These are phyloP conservation scores for Theileria parva DNA, from an alignment of 169 alveolate genomes.

Conservation along the genomic window DNA sequence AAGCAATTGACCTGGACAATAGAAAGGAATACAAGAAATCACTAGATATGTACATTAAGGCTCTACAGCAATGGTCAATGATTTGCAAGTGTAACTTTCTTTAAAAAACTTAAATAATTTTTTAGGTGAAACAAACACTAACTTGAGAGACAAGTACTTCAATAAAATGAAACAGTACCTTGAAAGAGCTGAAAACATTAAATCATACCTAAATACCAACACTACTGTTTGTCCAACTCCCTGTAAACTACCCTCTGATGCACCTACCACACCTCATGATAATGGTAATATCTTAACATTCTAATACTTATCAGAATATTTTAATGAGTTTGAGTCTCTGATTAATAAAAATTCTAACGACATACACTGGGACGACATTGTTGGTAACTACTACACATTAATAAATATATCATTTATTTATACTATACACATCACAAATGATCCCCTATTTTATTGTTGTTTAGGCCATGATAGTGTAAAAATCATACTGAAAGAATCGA, in stretches of 20 bases:
- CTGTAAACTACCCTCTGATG: background rate
- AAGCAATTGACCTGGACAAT: constrained; percentile 50
- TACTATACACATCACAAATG: constrained; percentile 22
- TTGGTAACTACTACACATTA: background rate
- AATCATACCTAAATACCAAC: constrained; percentile 49
- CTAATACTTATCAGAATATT: background rate
- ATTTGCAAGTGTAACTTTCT: constrained; percentile 45
- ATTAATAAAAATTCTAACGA: background rate
- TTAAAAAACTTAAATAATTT: constrained; percentile 7
- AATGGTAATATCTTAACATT: constrained; percentile 28
- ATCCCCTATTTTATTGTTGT: no score
- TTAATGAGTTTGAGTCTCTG: background rate
- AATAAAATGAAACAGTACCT: constrained; percentile 74
- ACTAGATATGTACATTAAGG: constrained; percentile 48
- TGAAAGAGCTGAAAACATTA: constrained; percentile 71
- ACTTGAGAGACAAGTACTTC: constrained; percentile 66
- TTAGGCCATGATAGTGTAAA: constrained; percentile 90
- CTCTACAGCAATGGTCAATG: constrained; percentile 57
- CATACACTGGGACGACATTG: background rate
- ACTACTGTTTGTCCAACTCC: background rate
- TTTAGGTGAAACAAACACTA: constrained; percentile 67
- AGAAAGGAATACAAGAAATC: constrained; percentile 37
- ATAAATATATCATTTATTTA: no score
- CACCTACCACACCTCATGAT: constrained; percentile 21
- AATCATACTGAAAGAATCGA: constrained; percentile 92